These are phyloP conservation scores for Paecilomyces variotii DNA, from an alignment of 2,329 filamentous ascomycete genomes.

Conservation along the genomic window DNA sequence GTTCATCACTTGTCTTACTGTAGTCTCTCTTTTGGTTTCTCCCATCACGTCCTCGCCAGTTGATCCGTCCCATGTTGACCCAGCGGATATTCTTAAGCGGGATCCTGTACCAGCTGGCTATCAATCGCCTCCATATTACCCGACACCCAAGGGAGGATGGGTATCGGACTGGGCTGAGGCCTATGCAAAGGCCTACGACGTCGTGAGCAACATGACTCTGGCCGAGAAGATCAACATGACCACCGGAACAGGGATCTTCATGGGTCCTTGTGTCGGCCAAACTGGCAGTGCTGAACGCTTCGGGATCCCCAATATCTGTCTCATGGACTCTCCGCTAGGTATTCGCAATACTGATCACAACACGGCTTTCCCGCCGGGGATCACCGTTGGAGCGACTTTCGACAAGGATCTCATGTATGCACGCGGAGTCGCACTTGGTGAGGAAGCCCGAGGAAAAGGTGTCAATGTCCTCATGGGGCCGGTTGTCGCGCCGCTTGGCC, in stretches of 20 bases:
- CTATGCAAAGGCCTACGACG: conserved; percentile 58
- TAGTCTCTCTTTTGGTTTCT: background rate
- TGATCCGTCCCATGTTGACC: background rate
- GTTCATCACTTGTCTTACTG: background rate
- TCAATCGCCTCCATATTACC: conserved; percentile 56
- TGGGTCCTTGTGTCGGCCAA: conserved; percentile 70
- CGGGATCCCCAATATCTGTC: conserved; percentile 63
- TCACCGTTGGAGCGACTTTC: conserved; percentile 67
- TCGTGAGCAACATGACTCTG: conserved; percentile 69
- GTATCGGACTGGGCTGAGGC: conserved; percentile 58
- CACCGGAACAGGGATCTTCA: conserved; percentile 60
- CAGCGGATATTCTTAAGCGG: background rate
- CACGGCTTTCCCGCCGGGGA: conserved; percentile 72
- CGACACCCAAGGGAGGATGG: conserved; percentile 66
- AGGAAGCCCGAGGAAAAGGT: conserved; percentile 67
- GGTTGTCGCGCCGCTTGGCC: conserved; percentile 60
- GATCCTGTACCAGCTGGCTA: conserved; percentile 9
- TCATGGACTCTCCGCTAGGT: conserved; percentile 65
- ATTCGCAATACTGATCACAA: conserved; percentile 66
- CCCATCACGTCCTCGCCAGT: conserved; percentile 1
- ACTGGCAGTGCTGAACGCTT: conserved; percentile 63
- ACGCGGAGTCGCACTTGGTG: conserved; percentile 59
- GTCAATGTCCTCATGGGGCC: conserved; percentile 65
- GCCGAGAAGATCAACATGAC: conserved; percentile 76
- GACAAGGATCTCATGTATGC: conserved; percentile 64